Conservation (phyloP, 495 filamentous ascomycete species). For the Talaromyces ruber region DNA sequence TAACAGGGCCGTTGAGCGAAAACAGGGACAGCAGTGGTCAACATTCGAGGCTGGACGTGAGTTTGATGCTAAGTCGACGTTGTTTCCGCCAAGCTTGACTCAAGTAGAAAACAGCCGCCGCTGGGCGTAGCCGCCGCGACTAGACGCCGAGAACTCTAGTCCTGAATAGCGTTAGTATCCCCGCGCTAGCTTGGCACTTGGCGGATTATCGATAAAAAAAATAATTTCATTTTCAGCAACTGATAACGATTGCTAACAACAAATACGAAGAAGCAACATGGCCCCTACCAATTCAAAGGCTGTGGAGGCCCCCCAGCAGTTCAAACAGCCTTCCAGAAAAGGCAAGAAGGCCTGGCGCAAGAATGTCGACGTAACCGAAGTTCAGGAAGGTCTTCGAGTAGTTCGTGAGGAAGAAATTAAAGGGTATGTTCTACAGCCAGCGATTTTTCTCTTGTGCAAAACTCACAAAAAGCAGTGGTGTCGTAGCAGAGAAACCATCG, state of each 20-base stretch:
- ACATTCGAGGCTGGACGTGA: background rate
- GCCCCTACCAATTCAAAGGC: slow-evolving; percentile 25
- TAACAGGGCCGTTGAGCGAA: background rate
- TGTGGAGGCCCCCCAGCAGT: slow-evolving; percentile 43
- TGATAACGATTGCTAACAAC: background rate
- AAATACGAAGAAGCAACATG: background rate
- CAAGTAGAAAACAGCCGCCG: slow-evolving; percentile 1
- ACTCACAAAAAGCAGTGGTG: slow-evolving; percentile 51
- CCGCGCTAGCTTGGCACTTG: slow-evolving; percentile 1
- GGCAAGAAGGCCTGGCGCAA: slow-evolving; percentile 99
- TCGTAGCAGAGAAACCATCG: slow-evolving; percentile 70
- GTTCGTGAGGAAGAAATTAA: slow-evolving; percentile 80
- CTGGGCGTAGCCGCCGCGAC: background rate
- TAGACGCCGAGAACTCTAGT: background rate
- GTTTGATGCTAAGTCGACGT: background rate
- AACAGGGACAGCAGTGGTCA: background rate
- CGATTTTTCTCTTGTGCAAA: background rate
- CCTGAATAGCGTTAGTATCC: background rate
- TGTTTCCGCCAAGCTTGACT: background rate
- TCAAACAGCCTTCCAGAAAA: slow-evolving; percentile 84
- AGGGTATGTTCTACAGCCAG: slow-evolving; percentile 50
- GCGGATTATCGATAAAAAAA: slow-evolving; percentile 5
- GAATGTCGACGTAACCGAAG: slow-evolving; percentile 84
- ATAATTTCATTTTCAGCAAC: background rate
- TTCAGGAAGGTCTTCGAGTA: slow-evolving; percentile 73